Evolutionary conservation across 23 red algal genomes (phyloP).

Genomic region (Chondrus crispus): DNA sequence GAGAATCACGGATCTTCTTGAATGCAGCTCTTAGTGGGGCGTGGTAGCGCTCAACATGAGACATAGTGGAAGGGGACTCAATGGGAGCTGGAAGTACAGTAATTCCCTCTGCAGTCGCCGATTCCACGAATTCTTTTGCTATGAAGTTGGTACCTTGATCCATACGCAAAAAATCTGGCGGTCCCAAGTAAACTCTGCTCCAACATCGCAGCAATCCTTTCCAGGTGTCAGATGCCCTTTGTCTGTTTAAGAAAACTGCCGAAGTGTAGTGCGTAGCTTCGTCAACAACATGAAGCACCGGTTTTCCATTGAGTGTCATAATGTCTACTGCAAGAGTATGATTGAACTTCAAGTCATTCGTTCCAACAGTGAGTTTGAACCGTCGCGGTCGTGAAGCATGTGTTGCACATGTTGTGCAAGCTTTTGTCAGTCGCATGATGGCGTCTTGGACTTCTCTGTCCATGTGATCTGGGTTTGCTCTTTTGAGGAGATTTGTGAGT

Average conservation of each 20-base stretch:
- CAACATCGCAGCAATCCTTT: background rate
- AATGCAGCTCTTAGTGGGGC: background rate
- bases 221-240: background rate
- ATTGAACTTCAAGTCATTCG: background rate
- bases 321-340: background rate
- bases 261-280: background rate
- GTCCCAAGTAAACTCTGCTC: background rate
- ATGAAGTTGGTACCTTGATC: slow-evolving; percentile 26
- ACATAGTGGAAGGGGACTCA: slow-evolving; percentile 16
- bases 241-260: background rate
- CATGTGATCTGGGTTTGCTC: background rate
- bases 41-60: slow-evolving; percentile 36
- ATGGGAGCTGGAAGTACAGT: slow-evolving; percentile 8
- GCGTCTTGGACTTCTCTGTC: no score
- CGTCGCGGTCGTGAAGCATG: background rate
- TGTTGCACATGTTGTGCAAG: no score
- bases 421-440: no score
- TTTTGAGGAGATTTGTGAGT: background rate
- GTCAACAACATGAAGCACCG: slow-evolving; percentile 1
- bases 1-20: background rate
- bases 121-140: background rate
- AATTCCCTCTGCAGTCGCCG: background rate
- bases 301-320: background rate
- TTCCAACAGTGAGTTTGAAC: slow-evolving; percentile 12
- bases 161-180: slow-evolving; percentile 2